A percentile compares a stretch with the other conserved stretches of the same genome.
These are phyloP conservation scores for Rosellinia necatrix DNA, from an alignment of 2,329 filamentous ascomycete genomes.

Conservation along the genomic window DNA sequence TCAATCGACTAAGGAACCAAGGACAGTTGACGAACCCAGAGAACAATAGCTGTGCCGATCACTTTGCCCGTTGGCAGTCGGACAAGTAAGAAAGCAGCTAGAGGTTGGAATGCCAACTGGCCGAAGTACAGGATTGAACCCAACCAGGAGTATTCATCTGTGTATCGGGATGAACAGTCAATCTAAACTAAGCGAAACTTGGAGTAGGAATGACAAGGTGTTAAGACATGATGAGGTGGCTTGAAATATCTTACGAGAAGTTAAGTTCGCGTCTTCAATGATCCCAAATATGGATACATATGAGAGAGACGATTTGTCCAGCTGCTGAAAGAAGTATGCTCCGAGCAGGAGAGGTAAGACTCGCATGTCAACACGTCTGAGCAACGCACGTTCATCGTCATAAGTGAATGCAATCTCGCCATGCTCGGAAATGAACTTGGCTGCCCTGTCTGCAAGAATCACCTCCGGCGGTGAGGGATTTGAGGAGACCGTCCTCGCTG, in stretches of 20 bases:
- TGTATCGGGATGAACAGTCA: neutral
- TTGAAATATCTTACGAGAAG: slow-evolving; percentile 21
- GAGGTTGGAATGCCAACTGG: slow-evolving; percentile 61
- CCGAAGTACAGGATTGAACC: slow-evolving; percentile 65
- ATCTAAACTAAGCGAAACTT: neutral
- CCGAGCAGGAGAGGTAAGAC: slow-evolving; percentile 57
- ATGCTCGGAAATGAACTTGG: slow-evolving; percentile 49
- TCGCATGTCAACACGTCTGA: slow-evolving; percentile 54
- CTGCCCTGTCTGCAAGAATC: slow-evolving; percentile 47
- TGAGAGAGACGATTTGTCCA: slow-evolving; percentile 54
- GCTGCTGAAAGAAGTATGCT: slow-evolving; percentile 63
- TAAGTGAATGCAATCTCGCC: slow-evolving; percentile 49
- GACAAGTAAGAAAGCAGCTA: slow-evolving; percentile 57
- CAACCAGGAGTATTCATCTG: slow-evolving; percentile 61
- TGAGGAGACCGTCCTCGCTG: slow-evolving; percentile 4
- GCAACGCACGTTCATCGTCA: slow-evolving; percentile 53
- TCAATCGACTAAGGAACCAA: neutral
- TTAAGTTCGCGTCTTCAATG: slow-evolving; percentile 33
- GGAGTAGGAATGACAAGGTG: neutral
- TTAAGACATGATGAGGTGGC: neutral
- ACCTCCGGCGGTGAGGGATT: slow-evolving; percentile 14
- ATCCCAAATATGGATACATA: slow-evolving; percentile 57
- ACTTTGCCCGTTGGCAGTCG: slow-evolving; percentile 61
- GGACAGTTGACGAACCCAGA: slow-evolving; percentile 47
- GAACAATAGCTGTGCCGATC: slow-evolving; percentile 54